These are phyloP conservation scores for Coelastrella sp. DNA, from an alignment of 139 green algal genomes.

Conservation along the genomic window DNA sequence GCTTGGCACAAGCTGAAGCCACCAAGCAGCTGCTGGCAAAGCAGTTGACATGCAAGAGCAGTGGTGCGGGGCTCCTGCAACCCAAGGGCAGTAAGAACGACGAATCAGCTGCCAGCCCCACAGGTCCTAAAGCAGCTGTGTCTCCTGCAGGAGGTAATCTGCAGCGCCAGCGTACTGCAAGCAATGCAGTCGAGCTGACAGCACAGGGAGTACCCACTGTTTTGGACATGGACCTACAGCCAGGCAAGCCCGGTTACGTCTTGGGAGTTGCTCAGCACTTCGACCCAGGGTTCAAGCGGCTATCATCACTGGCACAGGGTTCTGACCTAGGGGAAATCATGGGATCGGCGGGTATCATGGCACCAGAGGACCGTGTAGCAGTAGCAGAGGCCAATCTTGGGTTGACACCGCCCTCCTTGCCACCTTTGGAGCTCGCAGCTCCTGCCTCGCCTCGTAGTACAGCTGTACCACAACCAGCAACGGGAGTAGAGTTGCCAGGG, in stretches of 20 bases:
- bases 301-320: neutral
- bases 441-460: too few relatives aligned
- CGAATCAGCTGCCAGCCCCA: conserved; percentile 22
- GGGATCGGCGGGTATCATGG: too few relatives aligned
- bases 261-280: conserved; percentile 20
- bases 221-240: neutral
- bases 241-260: conserved; percentile 16
- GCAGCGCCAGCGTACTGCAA: too few relatives aligned
- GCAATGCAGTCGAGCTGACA: neutral
- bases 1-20: conserved; percentile 19
- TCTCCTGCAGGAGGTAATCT: neutral
- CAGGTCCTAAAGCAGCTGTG: too few relatives aligned
- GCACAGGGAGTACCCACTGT: neutral
- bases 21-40: conserved; percentile 19
- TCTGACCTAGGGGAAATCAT: too few relatives aligned
- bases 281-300: neutral
- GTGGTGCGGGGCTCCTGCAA: too few relatives aligned
- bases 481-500: neutral
- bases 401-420: too few relatives aligned
- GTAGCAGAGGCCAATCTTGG: neutral
- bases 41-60: conserved; percentile 10
- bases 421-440: too few relatives aligned
- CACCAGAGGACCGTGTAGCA: too few relatives aligned
- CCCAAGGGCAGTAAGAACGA: neutral
- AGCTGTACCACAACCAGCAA: neutral